These are phyloP conservation scores for Gastroboletus turbinatus DNA, from an alignment of 1,284 basidiomycete genomes.

Conservation along the genomic window DNA sequence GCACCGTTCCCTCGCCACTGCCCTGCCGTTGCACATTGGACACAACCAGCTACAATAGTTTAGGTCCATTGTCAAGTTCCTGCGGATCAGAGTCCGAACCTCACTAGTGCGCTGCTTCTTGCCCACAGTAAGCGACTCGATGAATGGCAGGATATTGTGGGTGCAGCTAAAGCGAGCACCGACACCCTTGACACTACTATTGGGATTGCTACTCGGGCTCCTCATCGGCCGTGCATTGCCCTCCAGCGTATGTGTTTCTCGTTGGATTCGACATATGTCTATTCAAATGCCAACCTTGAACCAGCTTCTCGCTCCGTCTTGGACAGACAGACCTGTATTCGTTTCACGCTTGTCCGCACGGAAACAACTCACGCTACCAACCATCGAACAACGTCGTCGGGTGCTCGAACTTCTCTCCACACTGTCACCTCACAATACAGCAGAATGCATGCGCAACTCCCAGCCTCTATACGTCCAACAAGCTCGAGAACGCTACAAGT, in stretches of 20 bases:
- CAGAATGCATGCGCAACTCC: slow-evolving; percentile 81
- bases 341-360: slow-evolving; percentile 50
- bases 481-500: slow-evolving; percentile 78
- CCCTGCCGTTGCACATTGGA: background rate
- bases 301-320: slow-evolving; percentile 37
- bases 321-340: slow-evolving; percentile 53
- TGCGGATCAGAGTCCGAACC: background rate
- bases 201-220: slow-evolving; percentile 69
- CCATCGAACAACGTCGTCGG: slow-evolving; percentile 76
- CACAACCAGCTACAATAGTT: background rate
- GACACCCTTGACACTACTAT: slow-evolving; percentile 52
- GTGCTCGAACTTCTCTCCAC: slow-evolving; percentile 85
- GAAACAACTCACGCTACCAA: slow-evolving; percentile 67
- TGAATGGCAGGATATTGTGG: slow-evolving; percentile 31
- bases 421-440: slow-evolving; percentile 86
- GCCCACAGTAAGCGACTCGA: slow-evolving; percentile 7
- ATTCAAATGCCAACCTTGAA: background rate
- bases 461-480: slow-evolving; percentile 85
- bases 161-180: slow-evolving; percentile 40
- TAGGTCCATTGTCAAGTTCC: background rate
- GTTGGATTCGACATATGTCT: background rate
- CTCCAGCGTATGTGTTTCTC: slow-evolving; percentile 40
- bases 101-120: background rate
- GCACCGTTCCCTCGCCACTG: background rate
- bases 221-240: slow-evolving; percentile 58